phyloP scores from a whole-genome alignment of 2,329 filamentous ascomycete genomes.

The Pseudofabraea citricarpa region DNA sequence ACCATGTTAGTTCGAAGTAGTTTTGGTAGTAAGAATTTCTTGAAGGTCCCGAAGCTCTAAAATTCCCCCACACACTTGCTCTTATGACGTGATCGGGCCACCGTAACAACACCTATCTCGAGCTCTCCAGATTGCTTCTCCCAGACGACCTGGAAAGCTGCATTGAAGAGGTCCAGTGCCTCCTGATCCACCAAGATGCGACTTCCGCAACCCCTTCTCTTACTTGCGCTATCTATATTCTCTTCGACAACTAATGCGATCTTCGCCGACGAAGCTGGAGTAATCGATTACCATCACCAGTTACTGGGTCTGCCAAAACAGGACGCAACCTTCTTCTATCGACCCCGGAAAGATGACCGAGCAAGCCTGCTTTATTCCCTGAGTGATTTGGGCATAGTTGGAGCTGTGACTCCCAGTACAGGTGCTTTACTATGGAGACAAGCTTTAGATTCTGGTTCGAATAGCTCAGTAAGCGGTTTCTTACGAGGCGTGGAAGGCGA shows the following conservation, averaged over 20 bases:
- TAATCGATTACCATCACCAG: constrained; percentile 89
- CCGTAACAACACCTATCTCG: constrained; percentile 2
- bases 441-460: constrained; percentile 50
- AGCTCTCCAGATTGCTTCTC: not conserved
- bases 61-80: constrained; percentile 1
- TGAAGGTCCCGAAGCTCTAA: not conserved
- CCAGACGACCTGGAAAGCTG: not conserved
- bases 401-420: constrained; percentile 83
- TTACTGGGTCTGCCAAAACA: constrained; percentile 78
- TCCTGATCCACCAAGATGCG: constrained; percentile 17
- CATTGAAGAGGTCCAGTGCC: not conserved
- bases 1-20: not conserved
- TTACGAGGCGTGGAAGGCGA: constrained; percentile 75
- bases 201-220: constrained; percentile 23
- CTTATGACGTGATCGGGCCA: not conserved
- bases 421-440: constrained; percentile 87
- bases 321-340: constrained; percentile 91
- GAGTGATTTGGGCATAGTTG: constrained; percentile 77
- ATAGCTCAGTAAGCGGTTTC: constrained; percentile 30
- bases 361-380: constrained; percentile 89
- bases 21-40: not conserved
- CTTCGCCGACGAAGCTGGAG: constrained; percentile 85
- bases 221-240: constrained; percentile 23
- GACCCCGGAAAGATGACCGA: constrained; percentile 73
- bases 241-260: constrained; percentile 48